Evolutionary conservation across 2,329 filamentous ascomycete genomes (phyloP), one percentile per base, ranked within the genome.

Genomic region (Phoma sp.): DNA sequence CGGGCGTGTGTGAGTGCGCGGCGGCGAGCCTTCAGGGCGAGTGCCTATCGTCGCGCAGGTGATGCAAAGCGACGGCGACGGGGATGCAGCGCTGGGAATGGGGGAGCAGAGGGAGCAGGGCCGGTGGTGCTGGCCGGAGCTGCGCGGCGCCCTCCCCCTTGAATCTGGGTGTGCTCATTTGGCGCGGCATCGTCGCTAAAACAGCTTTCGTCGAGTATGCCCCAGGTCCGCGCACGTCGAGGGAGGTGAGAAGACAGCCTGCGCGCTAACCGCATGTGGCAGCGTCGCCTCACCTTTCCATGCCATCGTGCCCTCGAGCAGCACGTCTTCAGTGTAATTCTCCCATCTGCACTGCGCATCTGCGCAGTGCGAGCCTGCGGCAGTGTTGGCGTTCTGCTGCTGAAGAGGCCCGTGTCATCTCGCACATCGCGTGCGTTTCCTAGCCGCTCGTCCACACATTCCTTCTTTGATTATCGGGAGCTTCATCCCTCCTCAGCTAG

Each of bases 401-500:
- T 49, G 25, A 47, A 48, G 39, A 42, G 50, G 50, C 26, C 52
- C 52, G 52, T 55, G 46, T 53, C 42, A 42, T 53, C 37, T 42
- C 40, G 39, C 40, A 33, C 28, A 30, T 30, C 14, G 28, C 14
- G n/a, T 55, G 51, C 40, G 26, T 51, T 48, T 48, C 50, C 43
- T 47, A 45, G 39, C 39, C 48, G 39, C 47, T 45, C 18, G 47
- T 49, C 38, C 18, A 37, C 30, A 34, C 50, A 47, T 55, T 55
- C 46, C 52, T 42, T 52, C 33, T 14, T 43, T 39, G n/a, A n/a
- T 51, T 30, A 18, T 45, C 39, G 32, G 43, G 20, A 47, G 26
- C 43, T 37, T 54, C 51, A 38, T 38, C 47, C 43, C 36, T 40
- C 37, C 10, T 32, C 34, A n/a, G n/a, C n/a, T 33, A 47, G 50